Conservation (phyloP, 345 rosid genomes). For the Syzygium grande region DNA sequence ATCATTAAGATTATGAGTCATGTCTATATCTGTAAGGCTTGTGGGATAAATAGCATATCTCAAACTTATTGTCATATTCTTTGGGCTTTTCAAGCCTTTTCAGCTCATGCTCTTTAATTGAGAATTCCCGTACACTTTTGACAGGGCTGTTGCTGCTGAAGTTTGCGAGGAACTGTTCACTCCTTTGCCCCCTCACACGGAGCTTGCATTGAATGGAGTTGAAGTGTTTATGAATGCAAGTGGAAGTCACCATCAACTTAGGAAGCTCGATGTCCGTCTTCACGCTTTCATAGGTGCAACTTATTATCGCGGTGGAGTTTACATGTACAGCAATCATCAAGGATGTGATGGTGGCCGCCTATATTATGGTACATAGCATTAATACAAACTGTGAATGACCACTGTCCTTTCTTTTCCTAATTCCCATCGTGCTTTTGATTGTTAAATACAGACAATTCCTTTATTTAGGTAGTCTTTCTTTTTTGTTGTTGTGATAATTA, state of each 20-base stretch:
- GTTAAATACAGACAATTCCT: background rate
- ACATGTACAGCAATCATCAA: slow-evolving; percentile 95
- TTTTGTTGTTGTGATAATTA: background rate
- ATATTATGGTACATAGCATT: slow-evolving; percentile 53
- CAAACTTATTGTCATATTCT: background rate
- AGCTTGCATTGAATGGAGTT: slow-evolving; percentile 90
- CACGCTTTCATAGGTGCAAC: slow-evolving; percentile 76
- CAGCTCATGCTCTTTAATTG: background rate
- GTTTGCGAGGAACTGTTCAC: slow-evolving; percentile 89
- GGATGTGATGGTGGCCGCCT: slow-evolving; percentile 97
- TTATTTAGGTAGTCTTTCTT: background rate
- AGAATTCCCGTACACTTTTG: background rate
- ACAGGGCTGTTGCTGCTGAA: slow-evolving; percentile 94
- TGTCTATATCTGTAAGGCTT: background rate
- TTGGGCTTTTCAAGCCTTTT: background rate
- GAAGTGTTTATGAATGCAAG: slow-evolving; percentile 98
- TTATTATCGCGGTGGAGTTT: slow-evolving; percentile 82
- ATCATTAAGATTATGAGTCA: background rate
- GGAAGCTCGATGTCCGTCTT: slow-evolving; percentile 77
- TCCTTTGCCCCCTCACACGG: slow-evolving; percentile 83
- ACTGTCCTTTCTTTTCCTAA: background rate
- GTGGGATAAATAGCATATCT: background rate
- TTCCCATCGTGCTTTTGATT: background rate
- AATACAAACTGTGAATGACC: background rate
- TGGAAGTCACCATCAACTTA: slow-evolving; percentile 88